phyloP scores from a whole-genome alignment of 192 early-diverging fungal genomes.

The Backusella circina region DNA sequence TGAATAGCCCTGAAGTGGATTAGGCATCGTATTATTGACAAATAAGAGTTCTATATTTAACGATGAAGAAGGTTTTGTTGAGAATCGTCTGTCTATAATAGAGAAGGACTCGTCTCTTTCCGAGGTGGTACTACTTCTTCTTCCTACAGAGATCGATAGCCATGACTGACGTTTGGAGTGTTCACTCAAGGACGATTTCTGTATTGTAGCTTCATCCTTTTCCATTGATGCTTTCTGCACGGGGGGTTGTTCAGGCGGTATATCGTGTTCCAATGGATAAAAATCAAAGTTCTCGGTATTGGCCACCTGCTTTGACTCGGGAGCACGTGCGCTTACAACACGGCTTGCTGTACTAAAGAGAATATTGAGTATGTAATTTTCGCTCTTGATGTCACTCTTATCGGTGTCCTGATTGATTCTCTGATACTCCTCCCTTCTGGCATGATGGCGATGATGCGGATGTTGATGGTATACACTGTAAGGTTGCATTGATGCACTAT shows the following conservation, averaged over 20 bases:
- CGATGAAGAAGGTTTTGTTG: background rate
- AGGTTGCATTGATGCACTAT: conserved; percentile 8
- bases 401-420: background rate
- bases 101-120: background rate
- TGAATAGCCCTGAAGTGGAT: conserved; percentile 36
- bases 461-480: background rate
- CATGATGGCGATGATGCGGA: background rate
- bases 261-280: background rate
- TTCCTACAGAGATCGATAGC: background rate
- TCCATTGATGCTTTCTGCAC: background rate
- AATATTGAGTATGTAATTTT: background rate
- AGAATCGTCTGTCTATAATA: background rate
- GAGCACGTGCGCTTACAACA: conserved; percentile 12
- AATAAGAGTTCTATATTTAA: background rate
- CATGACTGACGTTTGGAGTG: background rate
- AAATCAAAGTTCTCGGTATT: background rate
- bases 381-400: background rate
- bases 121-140: background rate
- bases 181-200: background rate
- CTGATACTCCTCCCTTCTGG: background rate
- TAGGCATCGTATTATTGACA: background rate
- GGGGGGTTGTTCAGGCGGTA: background rate
- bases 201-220: background rate
- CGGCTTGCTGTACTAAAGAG: conserved; percentile 8
- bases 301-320: conserved; percentile 13